Evolutionary conservation across 2,329 filamentous ascomycete species (phyloP).

Genomic region (Calycina marina): DNA sequence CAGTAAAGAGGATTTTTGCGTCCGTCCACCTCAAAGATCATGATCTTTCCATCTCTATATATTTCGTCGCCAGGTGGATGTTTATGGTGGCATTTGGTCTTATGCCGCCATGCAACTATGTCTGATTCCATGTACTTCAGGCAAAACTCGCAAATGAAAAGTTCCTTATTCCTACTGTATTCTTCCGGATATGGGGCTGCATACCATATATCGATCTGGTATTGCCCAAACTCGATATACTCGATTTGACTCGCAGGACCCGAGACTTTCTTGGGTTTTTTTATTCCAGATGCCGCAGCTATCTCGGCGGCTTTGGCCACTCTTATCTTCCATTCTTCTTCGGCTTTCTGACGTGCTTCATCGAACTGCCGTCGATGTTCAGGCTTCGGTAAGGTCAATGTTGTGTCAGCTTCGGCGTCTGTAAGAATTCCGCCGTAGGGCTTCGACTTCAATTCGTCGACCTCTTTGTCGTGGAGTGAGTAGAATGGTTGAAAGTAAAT

Average conservation of each 20-base stretch:
- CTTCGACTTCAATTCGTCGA: constrained; percentile 79
- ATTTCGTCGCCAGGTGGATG: constrained; percentile 97
- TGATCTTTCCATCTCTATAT: constrained; percentile 79
- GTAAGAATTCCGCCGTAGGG: constrained; percentile 89
- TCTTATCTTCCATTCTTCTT: constrained; percentile 76
- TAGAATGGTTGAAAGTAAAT: constrained; percentile 68
- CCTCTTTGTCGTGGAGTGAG: constrained; percentile 77
- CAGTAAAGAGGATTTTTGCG: constrained; percentile 98
- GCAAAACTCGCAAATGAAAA: constrained; percentile 99
- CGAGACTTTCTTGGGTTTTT: constrained; percentile 59
- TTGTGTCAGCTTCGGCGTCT: constrained; percentile 81
- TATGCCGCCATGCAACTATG: constrained; percentile 95
- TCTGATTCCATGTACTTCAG: constrained; percentile 99
- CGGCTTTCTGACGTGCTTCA: constrained; percentile 75
- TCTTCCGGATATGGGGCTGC: constrained; percentile 96
- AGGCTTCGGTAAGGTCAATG: constrained; percentile 67
- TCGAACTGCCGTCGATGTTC: constrained; percentile 80
- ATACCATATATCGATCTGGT: constrained; percentile 99
- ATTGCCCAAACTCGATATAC: constrained; percentile 94
- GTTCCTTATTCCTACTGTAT: constrained; percentile 86
- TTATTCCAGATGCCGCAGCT: constrained; percentile 45
- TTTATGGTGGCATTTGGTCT: constrained; percentile 90
- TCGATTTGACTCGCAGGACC: constrained; percentile 92
- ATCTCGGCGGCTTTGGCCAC: constrained; percentile 50
- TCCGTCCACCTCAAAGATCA: constrained; percentile 95